These are phyloP conservation scores for Epithemia pelagica DNA, from an alignment of 108 stramenopile genomes.

Conservation along the genomic window DNA sequence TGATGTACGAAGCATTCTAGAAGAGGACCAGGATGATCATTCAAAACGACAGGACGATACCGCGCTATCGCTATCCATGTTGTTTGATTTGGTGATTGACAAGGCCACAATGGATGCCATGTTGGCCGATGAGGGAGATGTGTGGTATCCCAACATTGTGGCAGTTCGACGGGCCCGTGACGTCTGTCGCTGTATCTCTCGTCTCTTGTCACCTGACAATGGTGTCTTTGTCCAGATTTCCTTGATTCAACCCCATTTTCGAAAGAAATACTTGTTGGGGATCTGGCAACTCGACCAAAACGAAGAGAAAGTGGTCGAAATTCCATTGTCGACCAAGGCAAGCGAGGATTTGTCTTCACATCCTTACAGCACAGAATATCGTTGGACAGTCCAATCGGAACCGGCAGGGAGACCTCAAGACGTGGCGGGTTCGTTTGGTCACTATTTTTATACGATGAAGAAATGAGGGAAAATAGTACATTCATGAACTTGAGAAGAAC, in stretches of 20 bases:
- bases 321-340: neutral
- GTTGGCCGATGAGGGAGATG: constrained; percentile 48
- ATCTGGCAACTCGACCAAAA: neutral
- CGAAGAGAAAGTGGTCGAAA: neutral
- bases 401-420: neutral
- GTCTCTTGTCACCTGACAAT: constrained; percentile 22
- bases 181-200: constrained; percentile 25
- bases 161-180: constrained; percentile 4
- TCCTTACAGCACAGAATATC: neutral
- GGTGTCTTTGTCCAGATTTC: constrained; percentile 51
- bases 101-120: constrained; percentile 74
- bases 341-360: too few relatives aligned
- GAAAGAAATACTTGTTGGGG: constrained; percentile 20
- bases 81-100: constrained; percentile 61
- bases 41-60: neutral
- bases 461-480: neutral
- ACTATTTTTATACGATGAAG: constrained; percentile 6
- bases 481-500: too few relatives aligned
- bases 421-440: constrained; percentile 1
- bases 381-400: neutral
- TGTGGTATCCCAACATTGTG: constrained; percentile 33
- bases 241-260: constrained; percentile 57
- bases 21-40: neutral
- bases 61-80: neutral
- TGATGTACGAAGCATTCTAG: constrained; percentile 6